Evolutionary conservation across 495 filamentous ascomycete species (phyloP), one percentile per base, ranked within the genome.

Genomic region (Podospora conica): DNA sequence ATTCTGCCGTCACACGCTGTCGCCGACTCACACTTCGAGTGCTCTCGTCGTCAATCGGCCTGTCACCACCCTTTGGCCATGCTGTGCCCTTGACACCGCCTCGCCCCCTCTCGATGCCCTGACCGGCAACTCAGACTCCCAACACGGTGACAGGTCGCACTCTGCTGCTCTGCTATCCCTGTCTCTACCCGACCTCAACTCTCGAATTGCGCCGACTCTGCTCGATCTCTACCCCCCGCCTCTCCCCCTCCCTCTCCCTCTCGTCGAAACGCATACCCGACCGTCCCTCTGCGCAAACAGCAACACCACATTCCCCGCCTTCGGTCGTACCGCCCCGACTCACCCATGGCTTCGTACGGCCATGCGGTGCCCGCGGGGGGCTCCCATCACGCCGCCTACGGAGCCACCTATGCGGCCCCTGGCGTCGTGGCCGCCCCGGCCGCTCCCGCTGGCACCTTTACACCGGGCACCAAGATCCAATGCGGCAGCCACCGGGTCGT

Each of bases 401-500:
- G 70, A 59, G 69, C 73, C 48, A 72, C 77, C 53, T 66, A 69
- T 53, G 62, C 53, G 24, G 70, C 66, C 28, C 66, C 74, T 74
- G 28, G 79, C 33, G 70, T 78, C 65, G 76, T 79, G 55, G 72
- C 76, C 40, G 77, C 79, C 58, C 74, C 85, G 9, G 81, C 87
- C 18, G 82, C 88, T 54, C 95, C 94, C 21, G 85, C 90, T 53
- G 95, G 95, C 62, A 98, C 96, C 53, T 97, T 98, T 74, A 79
- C 88, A 40, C 88, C 96, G 18, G 93, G 93, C 9, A 98, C 95
- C 66, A 96, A 97, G 80, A 93, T 98, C 73, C 93, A 96, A 71
- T 92, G 97, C 33, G 95, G 95, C 72, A 85, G 83, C 66, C 96
- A 98, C 76, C 87, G 92, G 66, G 96, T 97, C 27, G 84, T 93